Evolutionary conservation across 331 rosid genomes (phyloP).

Genomic region (Malus hybrid): DNA sequence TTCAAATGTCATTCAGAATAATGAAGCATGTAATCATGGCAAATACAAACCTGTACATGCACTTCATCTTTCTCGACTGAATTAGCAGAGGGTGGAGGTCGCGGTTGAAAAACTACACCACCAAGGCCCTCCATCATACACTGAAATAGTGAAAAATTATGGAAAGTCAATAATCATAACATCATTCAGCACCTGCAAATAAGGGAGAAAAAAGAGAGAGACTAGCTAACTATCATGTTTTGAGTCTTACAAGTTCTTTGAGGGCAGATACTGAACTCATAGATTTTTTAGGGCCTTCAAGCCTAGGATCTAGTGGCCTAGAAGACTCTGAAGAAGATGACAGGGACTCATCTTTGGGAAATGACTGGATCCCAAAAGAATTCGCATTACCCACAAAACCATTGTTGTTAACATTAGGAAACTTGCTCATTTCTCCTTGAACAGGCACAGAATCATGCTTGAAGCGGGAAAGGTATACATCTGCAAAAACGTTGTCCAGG

Average conservation of each 20-base stretch:
- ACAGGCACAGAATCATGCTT: conserved; percentile 56
- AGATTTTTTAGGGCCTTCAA: conserved; percentile 59
- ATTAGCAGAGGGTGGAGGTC: conserved; percentile 44
- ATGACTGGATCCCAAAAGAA: conserved; percentile 44
- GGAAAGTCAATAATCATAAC: conserved; percentile 16
- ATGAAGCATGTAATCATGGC: not conserved
- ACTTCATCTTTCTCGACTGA: conserved; percentile 69
- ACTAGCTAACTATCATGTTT: not conserved
- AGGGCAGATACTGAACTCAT: conserved; percentile 67
- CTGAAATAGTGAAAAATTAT: conserved; percentile 35
- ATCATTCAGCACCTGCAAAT: not conserved
- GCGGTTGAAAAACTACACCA: conserved; percentile 50
- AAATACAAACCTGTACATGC: conserved; percentile 68
- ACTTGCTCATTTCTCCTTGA: conserved; percentile 46
- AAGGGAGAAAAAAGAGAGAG: not conserved
- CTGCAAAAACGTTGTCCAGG: conserved; percentile 36
- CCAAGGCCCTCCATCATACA: conserved; percentile 80
- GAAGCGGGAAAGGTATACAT: conserved; percentile 53
- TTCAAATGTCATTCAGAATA: conserved; percentile 14
- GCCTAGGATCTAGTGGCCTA: conserved; percentile 55
- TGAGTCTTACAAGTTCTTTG: conserved; percentile 56
- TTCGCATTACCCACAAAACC: conserved; percentile 37
- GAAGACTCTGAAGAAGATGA: conserved; percentile 57
- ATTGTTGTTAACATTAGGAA: conserved; percentile 45
- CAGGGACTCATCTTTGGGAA: conserved; percentile 53